Evolutionary conservation across 768 basidiomycete species (phyloP), one percentile per base, ranked within the genome.

Genomic region (Gymnopilus junonius): DNA sequence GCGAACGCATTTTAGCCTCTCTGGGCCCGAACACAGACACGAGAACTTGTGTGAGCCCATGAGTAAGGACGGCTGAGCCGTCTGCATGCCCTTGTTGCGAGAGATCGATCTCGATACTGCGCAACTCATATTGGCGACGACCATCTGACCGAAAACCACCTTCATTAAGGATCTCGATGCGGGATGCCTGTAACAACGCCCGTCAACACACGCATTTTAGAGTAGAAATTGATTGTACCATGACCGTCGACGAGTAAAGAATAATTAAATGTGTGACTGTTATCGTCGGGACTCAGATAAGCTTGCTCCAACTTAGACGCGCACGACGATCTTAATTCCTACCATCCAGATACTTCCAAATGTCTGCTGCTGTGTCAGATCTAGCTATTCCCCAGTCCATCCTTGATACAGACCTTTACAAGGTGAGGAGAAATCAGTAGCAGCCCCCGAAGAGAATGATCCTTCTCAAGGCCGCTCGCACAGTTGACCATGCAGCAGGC

Each of bases 401-500:
- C 55, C 83, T 98, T 46, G 97, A 98, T 75, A 95, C 95, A 0
- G 97, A 98, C 75, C 77, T 97, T 31, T 98, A 98, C 86, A 99
- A 97, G 85, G 94, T 90, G 50, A 23, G 21, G 48, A n/a, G n/a
- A 32, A 37, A 23, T 27, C 17, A 56, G 46, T 14, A n/a, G n/a
- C 53, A 48, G 21, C 42, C 11, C 34, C 31, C 29, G 20, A 35
- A 23, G 37, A 55, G 31, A 34, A 20, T 63, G 46, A 42, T n/a
- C 17, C 37, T 23, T 4, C 59, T 27, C 21, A 8, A 37, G n/a
- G n/a, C 58, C 61, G 53, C 48, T 54, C 14, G 32, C 34, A 27
- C 62, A 97, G 94, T 81, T 97, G 50, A 93, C 95, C 0, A 99
- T 97, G 97, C 97, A 99, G 78, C 92, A 96, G 76, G 95, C 94